Conservation (phyloP, 108 stramenopile genomes). For the Nannochloropsis gaditana region DNA sequence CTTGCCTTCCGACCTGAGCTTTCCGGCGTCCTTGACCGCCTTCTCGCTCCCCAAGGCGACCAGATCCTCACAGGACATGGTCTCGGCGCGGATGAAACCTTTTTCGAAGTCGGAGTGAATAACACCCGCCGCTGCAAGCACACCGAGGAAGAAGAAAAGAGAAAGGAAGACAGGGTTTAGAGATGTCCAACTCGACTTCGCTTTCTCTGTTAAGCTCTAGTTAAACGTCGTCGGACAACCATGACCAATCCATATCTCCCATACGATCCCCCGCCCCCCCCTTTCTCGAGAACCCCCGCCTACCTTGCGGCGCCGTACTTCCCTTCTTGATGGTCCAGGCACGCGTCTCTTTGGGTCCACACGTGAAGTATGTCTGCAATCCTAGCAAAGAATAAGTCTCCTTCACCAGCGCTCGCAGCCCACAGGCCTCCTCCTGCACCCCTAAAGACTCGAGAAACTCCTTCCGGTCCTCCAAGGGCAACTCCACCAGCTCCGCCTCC, state of each 20-base stretch:
- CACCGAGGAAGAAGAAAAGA: not conserved
- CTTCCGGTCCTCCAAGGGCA: slow-evolving; percentile 62
- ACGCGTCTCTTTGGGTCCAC: slow-evolving; percentile 84
- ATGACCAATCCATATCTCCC: not conserved
- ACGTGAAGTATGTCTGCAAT: slow-evolving; percentile 90
- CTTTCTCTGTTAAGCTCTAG: not conserved
- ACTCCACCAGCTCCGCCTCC: slow-evolving; percentile 84
- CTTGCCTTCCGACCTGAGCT: slow-evolving; percentile 89
- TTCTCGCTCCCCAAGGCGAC: slow-evolving; percentile 78
- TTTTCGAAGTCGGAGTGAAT: slow-evolving; percentile 97
- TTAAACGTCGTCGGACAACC: not conserved
- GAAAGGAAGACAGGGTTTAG: not conserved
- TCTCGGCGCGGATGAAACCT: slow-evolving; percentile 97
- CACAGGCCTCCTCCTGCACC: slow-evolving; percentile 61
- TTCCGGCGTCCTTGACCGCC: slow-evolving; percentile 77
- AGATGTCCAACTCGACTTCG: not conserved
- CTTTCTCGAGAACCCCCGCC: not conserved
- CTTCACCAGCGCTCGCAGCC: slow-evolving; percentile 74
- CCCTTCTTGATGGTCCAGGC: slow-evolving; percentile 94
- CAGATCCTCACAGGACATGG: slow-evolving; percentile 83
- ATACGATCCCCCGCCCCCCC: too few relatives aligned
- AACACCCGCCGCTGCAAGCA: slow-evolving; percentile 62
- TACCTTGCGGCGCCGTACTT: slow-evolving; percentile 81
- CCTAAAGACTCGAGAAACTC: slow-evolving; percentile 85
- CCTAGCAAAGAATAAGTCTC: slow-evolving; percentile 73